Percentiles rank a stretch among this genome's conserved stretches.
Evolutionary conservation across 192 early-diverging fungal genomes (phyloP).

Genomic region (Backusella tarrabulga): DNA sequence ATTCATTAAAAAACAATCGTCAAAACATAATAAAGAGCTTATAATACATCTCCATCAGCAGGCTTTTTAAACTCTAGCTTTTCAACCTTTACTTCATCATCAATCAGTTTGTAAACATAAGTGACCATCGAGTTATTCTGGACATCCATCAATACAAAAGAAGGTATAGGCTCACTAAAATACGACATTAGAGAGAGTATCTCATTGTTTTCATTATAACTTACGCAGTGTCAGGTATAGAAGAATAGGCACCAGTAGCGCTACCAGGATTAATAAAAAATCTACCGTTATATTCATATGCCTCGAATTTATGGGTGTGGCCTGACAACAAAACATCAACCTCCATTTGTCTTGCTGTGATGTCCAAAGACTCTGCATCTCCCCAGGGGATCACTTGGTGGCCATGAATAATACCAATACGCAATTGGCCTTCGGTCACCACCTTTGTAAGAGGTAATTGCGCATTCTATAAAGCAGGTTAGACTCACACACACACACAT

Average conservation of each 20-base stretch:
- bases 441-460: slow-evolving; percentile 65
- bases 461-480: slow-evolving; percentile 35
- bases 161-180: slow-evolving; percentile 68
- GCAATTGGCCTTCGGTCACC: slow-evolving; percentile 58
- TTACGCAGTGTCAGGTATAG: slow-evolving; percentile 23
- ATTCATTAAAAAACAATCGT: not conserved
- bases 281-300: slow-evolving; percentile 87
- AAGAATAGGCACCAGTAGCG: slow-evolving; percentile 82
- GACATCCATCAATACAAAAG: slow-evolving; percentile 96
- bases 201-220: not conserved
- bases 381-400: slow-evolving; percentile 85
- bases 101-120: slow-evolving; percentile 93
- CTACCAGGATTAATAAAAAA: slow-evolving; percentile 97
- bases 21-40: not conserved
- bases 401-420: slow-evolving; percentile 82
- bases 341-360: slow-evolving; percentile 84
- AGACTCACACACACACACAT: no score
- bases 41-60: slow-evolving; percentile 22
- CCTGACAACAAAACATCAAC: slow-evolving; percentile 90
- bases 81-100: slow-evolving; percentile 91
- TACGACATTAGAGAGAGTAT: no score
- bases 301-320: slow-evolving; percentile 88
- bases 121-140: slow-evolving; percentile 70
- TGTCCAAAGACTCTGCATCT: slow-evolving; percentile 67
- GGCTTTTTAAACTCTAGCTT: slow-evolving; percentile 84